phyloP scores from a whole-genome alignment of 306 rosid genomes.

The Biancaea sappan region DNA sequence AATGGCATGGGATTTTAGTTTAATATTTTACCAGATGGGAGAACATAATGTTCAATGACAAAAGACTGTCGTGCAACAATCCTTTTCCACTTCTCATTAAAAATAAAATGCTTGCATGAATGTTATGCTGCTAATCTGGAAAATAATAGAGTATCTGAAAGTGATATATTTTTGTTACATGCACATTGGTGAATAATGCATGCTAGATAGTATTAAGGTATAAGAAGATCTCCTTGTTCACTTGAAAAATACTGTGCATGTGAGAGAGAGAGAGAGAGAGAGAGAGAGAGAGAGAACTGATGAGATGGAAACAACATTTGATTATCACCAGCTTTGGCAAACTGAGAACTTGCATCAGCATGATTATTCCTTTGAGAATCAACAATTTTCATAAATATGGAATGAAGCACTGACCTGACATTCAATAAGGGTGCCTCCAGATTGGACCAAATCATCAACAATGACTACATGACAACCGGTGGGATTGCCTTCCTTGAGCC shows the following conservation, averaged over 20 bases:
- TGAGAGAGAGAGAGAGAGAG: too few relatives aligned
- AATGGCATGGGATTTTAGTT: neutral
- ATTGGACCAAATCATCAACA: slow-evolving; percentile 98
- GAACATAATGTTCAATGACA: neutral
- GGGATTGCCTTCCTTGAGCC: slow-evolving; percentile 90
- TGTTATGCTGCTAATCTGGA: neutral
- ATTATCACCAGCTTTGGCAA: slow-evolving; percentile 1
- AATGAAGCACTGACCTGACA: slow-evolving; percentile 68
- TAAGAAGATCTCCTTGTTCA: neutral
- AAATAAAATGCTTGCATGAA: neutral
- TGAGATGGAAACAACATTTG: neutral
- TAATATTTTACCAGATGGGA: neutral
- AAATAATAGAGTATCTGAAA: neutral
- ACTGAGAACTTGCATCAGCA: slow-evolving; percentile 4
- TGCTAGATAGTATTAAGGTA: neutral
- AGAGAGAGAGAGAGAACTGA: neutral
- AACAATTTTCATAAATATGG: neutral
- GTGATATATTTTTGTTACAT: neutral
- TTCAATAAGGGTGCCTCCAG: slow-evolving; percentile 94
- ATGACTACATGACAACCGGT: slow-evolving; percentile 88
- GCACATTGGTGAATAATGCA: neutral
- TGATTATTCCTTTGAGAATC: neutral
- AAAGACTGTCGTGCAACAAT: neutral
- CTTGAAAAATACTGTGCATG: neutral
- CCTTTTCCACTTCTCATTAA: neutral